These are phyloP conservation scores for Termitomyces sp. DNA, from an alignment of 768 basidiomycete genomes.

Conservation along the genomic window DNA sequence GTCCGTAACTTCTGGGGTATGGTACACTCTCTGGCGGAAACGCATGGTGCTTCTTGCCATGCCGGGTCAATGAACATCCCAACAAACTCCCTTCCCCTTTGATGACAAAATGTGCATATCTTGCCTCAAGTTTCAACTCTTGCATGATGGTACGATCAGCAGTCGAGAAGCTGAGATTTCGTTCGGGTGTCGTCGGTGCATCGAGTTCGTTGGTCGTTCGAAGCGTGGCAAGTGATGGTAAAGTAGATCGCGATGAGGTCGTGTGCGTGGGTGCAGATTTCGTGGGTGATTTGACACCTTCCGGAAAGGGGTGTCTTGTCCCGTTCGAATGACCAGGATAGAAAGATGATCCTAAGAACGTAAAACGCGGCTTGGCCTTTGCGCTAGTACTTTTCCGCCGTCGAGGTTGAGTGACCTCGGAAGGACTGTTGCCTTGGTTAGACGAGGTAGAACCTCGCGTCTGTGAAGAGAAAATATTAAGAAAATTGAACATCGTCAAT, in stretches of 20 bases:
- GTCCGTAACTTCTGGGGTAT: slow-evolving; percentile 67
- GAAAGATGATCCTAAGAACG: slow-evolving; percentile 17
- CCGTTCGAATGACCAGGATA: slow-evolving; percentile 4
- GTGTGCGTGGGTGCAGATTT: slow-evolving; percentile 14
- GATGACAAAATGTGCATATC: slow-evolving; percentile 52
- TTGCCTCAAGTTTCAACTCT: slow-evolving; percentile 52
- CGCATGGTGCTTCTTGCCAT: slow-evolving; percentile 56
- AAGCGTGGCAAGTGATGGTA: slow-evolving; percentile 9
- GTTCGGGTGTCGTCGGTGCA: slow-evolving; percentile 7
- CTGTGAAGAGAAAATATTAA: slow-evolving; percentile 19
- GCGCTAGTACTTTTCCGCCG: slow-evolving; percentile 32
- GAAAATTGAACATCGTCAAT: slow-evolving; percentile 11
- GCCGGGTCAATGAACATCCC: slow-evolving; percentile 25
- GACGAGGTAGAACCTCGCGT: slow-evolving; percentile 27
- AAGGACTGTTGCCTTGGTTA: slow-evolving; percentile 19
- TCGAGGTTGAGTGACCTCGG: slow-evolving; percentile 27
- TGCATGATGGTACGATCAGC: slow-evolving; percentile 59
- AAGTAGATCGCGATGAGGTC: slow-evolving; percentile 7
- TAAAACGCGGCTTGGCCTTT: slow-evolving; percentile 22
- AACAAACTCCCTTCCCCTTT: slow-evolving; percentile 39
- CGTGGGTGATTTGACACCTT: not conserved
- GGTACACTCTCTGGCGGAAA: slow-evolving; percentile 50
- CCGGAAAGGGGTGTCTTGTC: not conserved
- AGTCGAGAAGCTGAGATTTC: slow-evolving; percentile 48
- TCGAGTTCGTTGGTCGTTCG: slow-evolving; percentile 7